Conservation (phyloP, 768 basidiomycete genomes). For the Saitozyma podzolica region DNA sequence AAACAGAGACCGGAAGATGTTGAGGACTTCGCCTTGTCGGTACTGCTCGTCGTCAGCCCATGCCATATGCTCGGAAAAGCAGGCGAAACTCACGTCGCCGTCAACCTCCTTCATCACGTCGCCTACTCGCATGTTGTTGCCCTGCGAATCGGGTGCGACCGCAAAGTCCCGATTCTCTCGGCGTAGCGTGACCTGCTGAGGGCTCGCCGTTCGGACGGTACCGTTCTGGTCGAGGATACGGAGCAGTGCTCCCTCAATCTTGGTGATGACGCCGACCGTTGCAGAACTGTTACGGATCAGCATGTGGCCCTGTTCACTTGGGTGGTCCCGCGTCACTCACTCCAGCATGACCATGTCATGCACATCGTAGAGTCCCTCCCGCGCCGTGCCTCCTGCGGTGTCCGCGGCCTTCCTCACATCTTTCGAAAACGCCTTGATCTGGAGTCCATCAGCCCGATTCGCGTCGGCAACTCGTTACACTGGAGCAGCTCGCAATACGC, state of each 20-base stretch:
- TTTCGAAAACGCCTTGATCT: constrained; percentile 97
- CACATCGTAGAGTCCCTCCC: constrained; percentile 88
- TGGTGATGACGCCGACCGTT: constrained; percentile 95
- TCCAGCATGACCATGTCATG: constrained; percentile 97
- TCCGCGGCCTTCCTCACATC: constrained; percentile 97
- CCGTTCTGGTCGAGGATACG: constrained; percentile 94
- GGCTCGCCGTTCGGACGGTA: constrained; percentile 80
- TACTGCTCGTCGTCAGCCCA: constrained; percentile 55
- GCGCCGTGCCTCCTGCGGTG: constrained; percentile 85
- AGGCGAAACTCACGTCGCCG: constrained; percentile 66
- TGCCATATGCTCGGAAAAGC: constrained; percentile 12
- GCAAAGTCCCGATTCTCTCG: constrained; percentile 72
- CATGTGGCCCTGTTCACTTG: not conserved
- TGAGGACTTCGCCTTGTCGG: constrained; percentile 85
- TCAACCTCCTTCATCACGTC: constrained; percentile 92
- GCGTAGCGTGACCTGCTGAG: constrained; percentile 91
- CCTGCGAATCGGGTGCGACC: constrained; percentile 85
- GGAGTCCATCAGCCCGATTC: constrained; percentile 15
- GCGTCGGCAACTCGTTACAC: not conserved
- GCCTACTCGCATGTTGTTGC: constrained; percentile 78
- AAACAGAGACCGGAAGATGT: constrained; percentile 90
- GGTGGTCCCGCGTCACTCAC: constrained; percentile 58
- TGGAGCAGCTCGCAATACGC: not conserved
- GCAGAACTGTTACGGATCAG: constrained; percentile 62
- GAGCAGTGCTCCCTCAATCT: constrained; percentile 93